phyloP scores from a whole-genome alignment of 441 rosid genomes.

The Aquilaria agallochum region DNA sequence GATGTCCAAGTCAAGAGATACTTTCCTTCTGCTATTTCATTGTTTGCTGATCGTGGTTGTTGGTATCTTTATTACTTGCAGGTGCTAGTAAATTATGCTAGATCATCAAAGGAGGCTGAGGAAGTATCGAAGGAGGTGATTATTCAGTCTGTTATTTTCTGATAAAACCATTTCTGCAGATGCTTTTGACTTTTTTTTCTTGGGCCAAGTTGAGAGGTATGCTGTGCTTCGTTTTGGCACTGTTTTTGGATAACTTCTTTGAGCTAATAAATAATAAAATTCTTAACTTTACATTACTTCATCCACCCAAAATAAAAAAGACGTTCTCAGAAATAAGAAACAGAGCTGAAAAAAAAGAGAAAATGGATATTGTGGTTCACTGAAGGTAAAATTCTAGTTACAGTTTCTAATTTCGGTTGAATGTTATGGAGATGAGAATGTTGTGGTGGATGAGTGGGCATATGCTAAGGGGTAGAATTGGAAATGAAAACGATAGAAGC shows the following conservation, averaged over 20 bases:
- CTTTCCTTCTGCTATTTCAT: slow-evolving; percentile 6
- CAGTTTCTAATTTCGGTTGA: too few species aligned
- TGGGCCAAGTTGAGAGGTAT: neutral
- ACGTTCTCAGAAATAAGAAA: too few species aligned
- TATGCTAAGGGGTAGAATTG: too few species aligned
- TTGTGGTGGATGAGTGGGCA: too few species aligned
- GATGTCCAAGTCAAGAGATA: neutral
- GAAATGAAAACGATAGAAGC: too few species aligned
- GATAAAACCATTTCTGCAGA: neutral
- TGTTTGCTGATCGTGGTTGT: neutral
- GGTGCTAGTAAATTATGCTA: slow-evolving; percentile 95
- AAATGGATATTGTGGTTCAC: too few species aligned
- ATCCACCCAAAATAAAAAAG: too few species aligned
- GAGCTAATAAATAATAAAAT: neutral
- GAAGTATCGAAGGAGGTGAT: slow-evolving; percentile 85
- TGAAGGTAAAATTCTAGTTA: too few species aligned
- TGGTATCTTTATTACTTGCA: slow-evolving; percentile 23
- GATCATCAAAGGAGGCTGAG: slow-evolving; percentile 92
- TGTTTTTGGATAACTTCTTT: neutral
- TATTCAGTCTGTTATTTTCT: neutral
- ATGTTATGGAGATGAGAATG: too few species aligned
- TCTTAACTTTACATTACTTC: too few species aligned
- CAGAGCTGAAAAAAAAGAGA: too few species aligned
- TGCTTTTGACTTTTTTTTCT: neutral
- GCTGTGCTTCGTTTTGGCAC: neutral